phyloP scores from a whole-genome alignment of 148 eudicot species.

The Talinum fruticosum region DNA sequence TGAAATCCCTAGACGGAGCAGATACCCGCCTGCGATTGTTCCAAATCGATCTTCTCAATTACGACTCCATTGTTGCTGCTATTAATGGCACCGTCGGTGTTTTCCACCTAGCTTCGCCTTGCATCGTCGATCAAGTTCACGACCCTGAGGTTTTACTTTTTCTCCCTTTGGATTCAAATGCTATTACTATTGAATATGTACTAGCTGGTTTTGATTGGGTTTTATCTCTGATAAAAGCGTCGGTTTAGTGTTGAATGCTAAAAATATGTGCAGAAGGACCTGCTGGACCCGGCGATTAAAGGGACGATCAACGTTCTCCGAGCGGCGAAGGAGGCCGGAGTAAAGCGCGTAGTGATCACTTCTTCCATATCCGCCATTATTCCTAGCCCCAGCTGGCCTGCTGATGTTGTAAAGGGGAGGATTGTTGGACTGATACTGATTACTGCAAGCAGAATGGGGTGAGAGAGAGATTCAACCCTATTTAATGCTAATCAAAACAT shows the following conservation, averaged over 20 bases:
- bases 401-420: slow-evolving; percentile 58
- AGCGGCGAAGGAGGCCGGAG: slow-evolving; percentile 75
- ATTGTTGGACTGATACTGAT: slow-evolving; percentile 86
- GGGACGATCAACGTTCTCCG: slow-evolving; percentile 74
- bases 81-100: slow-evolving; percentile 57
- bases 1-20: slow-evolving; percentile 58
- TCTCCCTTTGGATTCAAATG: not conserved
- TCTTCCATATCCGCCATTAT: slow-evolving; percentile 70
- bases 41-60: slow-evolving; percentile 76
- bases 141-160: slow-evolving; percentile 58
- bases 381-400: slow-evolving; percentile 79
- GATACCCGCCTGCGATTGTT: slow-evolving; percentile 51
- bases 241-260: not conserved
- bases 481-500: not conserved
- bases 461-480: too few relatives aligned
- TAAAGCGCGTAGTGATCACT: slow-evolving; percentile 80
- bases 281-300: slow-evolving; percentile 73
- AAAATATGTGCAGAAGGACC: slow-evolving; percentile 35
- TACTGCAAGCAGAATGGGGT: slow-evolving; percentile 67
- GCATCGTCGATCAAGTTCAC: slow-evolving; percentile 52
- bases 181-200: not conserved
- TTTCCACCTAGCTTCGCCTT: slow-evolving; percentile 85
- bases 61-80: slow-evolving; percentile 61
- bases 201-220: not conserved
- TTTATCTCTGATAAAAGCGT: too few relatives aligned